These are phyloP conservation scores for Hymenoscyphus infarciens DNA, from an alignment of 2,329 filamentous ascomycete genomes.

Conservation along the genomic window DNA sequence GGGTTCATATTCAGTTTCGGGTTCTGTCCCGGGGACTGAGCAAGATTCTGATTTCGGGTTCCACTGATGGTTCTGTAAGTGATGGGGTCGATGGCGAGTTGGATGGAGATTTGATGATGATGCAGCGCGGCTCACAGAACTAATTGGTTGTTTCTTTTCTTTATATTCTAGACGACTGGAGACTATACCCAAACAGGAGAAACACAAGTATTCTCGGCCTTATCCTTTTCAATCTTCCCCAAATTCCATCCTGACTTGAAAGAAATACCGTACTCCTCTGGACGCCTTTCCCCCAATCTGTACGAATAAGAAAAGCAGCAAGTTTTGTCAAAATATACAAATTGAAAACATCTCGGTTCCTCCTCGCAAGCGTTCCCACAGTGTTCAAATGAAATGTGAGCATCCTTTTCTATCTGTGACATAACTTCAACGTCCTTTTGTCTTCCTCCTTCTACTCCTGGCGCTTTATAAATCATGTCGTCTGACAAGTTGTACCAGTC, in stretches of 20 bases:
- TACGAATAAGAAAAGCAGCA: slow-evolving; percentile 8
- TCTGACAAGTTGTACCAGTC: slow-evolving; percentile 53
- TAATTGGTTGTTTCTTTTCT: no score
- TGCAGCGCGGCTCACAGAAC: no score
- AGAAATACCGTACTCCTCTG: not conserved
- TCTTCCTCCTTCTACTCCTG: slow-evolving; percentile 10
- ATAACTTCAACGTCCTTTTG: slow-evolving; percentile 36
- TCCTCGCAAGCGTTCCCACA: slow-evolving; percentile 47
- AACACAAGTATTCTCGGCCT: not conserved
- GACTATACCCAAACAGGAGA: not conserved
- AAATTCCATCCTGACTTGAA: not conserved
- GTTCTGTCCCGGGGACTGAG: no score
- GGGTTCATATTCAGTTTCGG: no score
- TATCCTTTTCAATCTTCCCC: not conserved
- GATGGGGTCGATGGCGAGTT: no score
- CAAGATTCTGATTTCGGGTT: no score
- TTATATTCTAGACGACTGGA: not conserved
- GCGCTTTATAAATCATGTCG: slow-evolving; percentile 36
- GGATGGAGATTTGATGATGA: no score
- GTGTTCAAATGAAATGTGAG: slow-evolving; percentile 41
- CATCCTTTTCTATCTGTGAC: slow-evolving; percentile 37
- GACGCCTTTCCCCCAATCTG: not conserved
- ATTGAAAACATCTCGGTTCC: slow-evolving; percentile 35
- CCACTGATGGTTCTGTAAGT: no score
- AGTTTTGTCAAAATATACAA: slow-evolving; percentile 26